Base-by-base conservation (phyloP, 495 filamentous ascomycete genomes). In the Trichoderma asperelloides region DNA sequence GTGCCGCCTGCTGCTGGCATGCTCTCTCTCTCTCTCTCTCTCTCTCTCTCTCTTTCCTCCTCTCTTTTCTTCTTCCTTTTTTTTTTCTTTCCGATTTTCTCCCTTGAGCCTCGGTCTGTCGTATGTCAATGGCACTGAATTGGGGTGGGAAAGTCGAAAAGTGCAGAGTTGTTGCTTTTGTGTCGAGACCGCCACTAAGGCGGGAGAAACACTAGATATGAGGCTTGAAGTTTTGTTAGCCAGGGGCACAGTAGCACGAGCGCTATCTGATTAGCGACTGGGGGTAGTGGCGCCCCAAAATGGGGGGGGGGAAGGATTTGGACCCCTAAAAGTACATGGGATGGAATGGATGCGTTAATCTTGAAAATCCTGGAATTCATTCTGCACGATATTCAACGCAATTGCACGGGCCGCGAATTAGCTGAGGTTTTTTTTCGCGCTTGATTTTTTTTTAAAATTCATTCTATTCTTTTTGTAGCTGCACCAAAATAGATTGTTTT, bases 1-100 rank as follows among this genome's bases (percentile, higher is more conserved):
- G n/a, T 51, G 47, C 47, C 51, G 51, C 51, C 51, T 28, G 51
- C 25, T 60, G 51, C 51, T 60, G 51, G 51, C 51, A 60, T 60
- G 51, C 23, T 28, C 51, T 51, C 47, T 51, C 13, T 21, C 18
- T 9, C 8, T 51, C 18, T 51, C 21, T 51, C 8, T 51, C n/a
- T 51, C 7, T 51, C n/a, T 21, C 21, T 7, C 18, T 49, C n/a
- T n/a, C n/a, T n/a, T n/a, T n/a, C n/a, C n/a, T n/a, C n/a, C n/a
- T n/a, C n/a, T 49, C 12, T 13, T 7, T 49, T 18, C 45, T 51
- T n/a, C 18, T 51, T 21, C 18, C 8, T 51, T 21, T n/a, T 21
- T 28, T 9, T 28, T 60, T 8, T 28, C 51, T 60, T 11, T 60
- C 13, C 1, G 25, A n/a, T 27, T 60, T 7, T 7, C 45, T 18